Percentiles rank a stretch among this genome's conserved stretches.
Evolutionary conservation across 345 rosid species (phyloP).

Genomic region (Hibiscus mutabilis): DNA sequence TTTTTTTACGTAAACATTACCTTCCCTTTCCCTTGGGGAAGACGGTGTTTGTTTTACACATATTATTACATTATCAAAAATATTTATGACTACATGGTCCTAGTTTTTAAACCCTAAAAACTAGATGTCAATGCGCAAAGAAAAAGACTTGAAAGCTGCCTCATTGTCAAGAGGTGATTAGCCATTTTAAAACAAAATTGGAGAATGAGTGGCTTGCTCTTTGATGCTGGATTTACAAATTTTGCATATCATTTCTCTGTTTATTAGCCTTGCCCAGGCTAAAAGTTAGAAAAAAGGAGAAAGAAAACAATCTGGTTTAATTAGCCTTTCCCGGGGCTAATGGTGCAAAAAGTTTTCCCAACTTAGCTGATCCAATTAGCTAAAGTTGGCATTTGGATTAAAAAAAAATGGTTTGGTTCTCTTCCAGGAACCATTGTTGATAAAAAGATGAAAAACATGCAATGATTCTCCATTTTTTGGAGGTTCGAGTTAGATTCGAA

Average conservation of each 20-base stretch:
- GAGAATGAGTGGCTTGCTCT: conserved; percentile 31
- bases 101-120: conserved; percentile 53
- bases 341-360: conserved; percentile 16
- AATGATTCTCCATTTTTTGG: conserved; percentile 31
- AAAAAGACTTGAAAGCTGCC: conserved; percentile 30
- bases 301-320: conserved; percentile 18
- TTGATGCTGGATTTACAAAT: conserved; percentile 37
- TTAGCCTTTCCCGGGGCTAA: conserved; percentile 23
- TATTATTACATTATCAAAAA: conserved; percentile 13
- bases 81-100: conserved; percentile 41
- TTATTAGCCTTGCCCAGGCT: conserved; percentile 69
- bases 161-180: conserved; percentile 33
- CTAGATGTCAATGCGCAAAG: conserved; percentile 44
- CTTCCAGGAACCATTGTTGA: conserved; percentile 37
- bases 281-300: conserved; percentile 23
- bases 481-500: conserved; percentile 31
- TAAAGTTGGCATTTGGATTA: conserved; percentile 22
- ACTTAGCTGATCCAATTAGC: conserved; percentile 40
- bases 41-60: conserved; percentile 21
- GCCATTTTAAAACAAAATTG: conserved; percentile 23
- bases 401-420: conserved; percentile 30
- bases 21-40: conserved; percentile 50
- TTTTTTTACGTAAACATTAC: conserved; percentile 8
- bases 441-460: conserved; percentile 33
- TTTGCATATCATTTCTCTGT: conserved; percentile 38